Evolutionary conservation across 208 protist genomes (phyloP), one percentile per base, ranked within the genome.

Genomic region (Trypanosomatidae sp.): DNA sequence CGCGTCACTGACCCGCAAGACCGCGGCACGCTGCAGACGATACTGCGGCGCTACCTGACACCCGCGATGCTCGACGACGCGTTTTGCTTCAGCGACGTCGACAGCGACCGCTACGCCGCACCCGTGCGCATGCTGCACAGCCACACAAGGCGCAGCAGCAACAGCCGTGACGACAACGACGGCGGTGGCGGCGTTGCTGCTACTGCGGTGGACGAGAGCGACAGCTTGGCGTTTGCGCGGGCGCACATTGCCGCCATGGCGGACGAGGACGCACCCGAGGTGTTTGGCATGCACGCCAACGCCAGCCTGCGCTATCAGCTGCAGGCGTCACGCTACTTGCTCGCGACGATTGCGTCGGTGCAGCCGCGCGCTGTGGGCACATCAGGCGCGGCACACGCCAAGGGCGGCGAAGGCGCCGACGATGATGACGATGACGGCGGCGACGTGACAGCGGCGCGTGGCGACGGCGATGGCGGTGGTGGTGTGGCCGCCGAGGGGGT

Each of bases 1-100:
- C 82, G 97, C 37, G 95, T 99, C 6, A 99, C 97, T 8, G 97
- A 99, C 79, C 85, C 93, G 38, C 92, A 89, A 56, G 97, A 99
- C 59, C 52, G 94, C 39, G 82, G 94, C 39, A 94, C 70, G 18
- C 64, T 98, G 40, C 76, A 92, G 43, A 88, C 81, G 1, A 92
- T 97, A 53, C 65, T 98, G 32, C 60, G 71, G 40, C 67, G 71
- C 39, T 98, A 92, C 60, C 69, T 96, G 35, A 74, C 44, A 56
- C 67, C 70, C 0, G 48, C 60, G 35, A 74, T 97, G 20, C 63
- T 98, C 10, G 51, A 88, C 13, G 71, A 95, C 21, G 71, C 69
- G 13, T 94, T 90, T 67, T 41, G 44, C 25, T 97, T 97, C 61
- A 90, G 80, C 38, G 53, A 67, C 23, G 75, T 58, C 24, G 53